Base-by-base conservation (phyloP, 371 early-diverging fungal genomes). In the Mortierella sp. region DNA sequence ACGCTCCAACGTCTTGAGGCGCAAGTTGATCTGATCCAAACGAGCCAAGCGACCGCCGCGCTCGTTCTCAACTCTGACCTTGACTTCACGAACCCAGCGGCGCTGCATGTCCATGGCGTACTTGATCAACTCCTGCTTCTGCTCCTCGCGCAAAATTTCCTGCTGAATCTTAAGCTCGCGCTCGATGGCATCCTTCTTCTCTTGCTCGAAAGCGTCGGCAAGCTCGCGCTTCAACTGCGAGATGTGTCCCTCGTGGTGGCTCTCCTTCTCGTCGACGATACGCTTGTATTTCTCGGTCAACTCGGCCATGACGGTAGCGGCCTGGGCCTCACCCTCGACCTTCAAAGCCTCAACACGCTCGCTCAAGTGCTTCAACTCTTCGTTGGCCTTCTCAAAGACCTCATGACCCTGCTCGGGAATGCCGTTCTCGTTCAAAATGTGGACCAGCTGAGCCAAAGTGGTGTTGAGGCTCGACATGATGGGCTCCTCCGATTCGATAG, bases 11-110 rank as follows among this genome's bases (percentile, higher is more conserved):
- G 92, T 87, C 75, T 91, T 93, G 61, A 97, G 90, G 70, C 96
- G 94, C 43, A 92, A 83, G 71, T 94, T 91, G 69, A 98, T 93
- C 59, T 93, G 90, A 79, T 97, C 97, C 48, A 98, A 88, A 37
- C 94, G 90, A 5, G 98, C 96, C 74, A 99, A 89, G 43, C 98
- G 95, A 31, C 98, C 97, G 53, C 94, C 94, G 59, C 98, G 95
- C 89, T 98, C 99, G 48, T 90, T 88, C 77, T 98, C 99, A 3
- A 98, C 96, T 53, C 94, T 91, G 26, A 91, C 89, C 76, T 93
- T 93, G 78, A 97, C 94, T 83, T 96, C 92, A 16, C 92, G 90
- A 34, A 90, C 87, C 89, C 91, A 93, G 28, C 90, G 88, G 19
- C 91, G 88, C 80, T 93, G 91, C 79, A 93, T 87, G 46, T 90